These are phyloP conservation scores for Vanrija pseudolonga DNA, from an alignment of 1,284 basidiomycete genomes.

Conservation along the genomic window DNA sequence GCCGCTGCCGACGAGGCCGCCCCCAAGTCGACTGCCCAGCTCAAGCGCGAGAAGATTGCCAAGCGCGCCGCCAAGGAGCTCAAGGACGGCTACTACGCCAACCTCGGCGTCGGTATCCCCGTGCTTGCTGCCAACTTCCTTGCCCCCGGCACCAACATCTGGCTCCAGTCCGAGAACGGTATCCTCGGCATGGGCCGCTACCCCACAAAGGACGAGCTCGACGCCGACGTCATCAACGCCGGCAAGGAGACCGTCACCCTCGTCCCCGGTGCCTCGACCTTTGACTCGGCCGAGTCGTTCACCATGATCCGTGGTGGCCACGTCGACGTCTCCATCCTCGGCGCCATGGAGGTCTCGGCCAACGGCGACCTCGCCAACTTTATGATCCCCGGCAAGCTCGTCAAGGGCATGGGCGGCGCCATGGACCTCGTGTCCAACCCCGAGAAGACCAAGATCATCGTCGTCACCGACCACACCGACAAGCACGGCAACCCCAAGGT, in stretches of 20 bases:
- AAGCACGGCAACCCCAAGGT: conserved; percentile 89
- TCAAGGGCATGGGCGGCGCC: conserved; percentile 89
- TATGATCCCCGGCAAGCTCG: conserved; percentile 92
- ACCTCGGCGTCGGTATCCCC: conserved; percentile 81
- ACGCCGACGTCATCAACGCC: conserved; percentile 91
- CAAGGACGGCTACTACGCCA: conserved; percentile 79
- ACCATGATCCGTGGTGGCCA: conserved; percentile 96
- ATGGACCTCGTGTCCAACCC: conserved; percentile 95
- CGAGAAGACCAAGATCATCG: conserved; percentile 63
- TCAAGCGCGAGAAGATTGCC: conserved; percentile 69
- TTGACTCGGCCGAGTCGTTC: conserved; percentile 63
- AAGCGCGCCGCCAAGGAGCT: conserved; percentile 77
- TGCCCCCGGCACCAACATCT: conserved; percentile 73
- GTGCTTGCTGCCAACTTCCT: conserved; percentile 83
- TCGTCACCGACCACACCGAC: conserved; percentile 57
- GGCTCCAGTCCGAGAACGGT: conserved; percentile 93
- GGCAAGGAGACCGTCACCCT: conserved; percentile 94
- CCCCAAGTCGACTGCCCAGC: conserved; percentile 20
- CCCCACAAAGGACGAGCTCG: conserved; percentile 79
- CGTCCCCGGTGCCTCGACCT: conserved; percentile 84
- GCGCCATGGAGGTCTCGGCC: conserved; percentile 88
- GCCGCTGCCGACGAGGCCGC: conserved; percentile 19
- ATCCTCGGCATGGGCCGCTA: conserved; percentile 94
- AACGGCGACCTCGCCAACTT: conserved; percentile 92
- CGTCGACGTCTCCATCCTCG: conserved; percentile 85